phyloP scores from a whole-genome alignment of 192 early-diverging fungal genomes.

The Umbelopsis ramanniana region DNA sequence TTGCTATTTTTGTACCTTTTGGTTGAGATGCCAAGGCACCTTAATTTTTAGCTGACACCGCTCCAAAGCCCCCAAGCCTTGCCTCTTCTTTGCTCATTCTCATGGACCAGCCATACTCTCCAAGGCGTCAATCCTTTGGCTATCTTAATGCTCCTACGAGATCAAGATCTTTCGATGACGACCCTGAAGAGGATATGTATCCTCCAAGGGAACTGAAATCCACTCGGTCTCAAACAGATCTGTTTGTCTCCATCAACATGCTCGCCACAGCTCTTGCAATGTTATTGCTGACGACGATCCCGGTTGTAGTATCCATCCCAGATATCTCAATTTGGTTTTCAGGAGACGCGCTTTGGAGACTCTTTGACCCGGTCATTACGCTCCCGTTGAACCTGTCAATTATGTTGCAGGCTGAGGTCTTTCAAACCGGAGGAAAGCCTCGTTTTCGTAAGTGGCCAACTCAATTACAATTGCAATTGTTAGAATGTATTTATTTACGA shows the following conservation, averaged over 20 bases:
- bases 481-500: neutral
- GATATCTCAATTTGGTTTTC: conserved; percentile 36
- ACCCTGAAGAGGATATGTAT: neutral
- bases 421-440: conserved; percentile 27
- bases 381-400: conserved; percentile 39
- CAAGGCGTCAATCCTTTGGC: neutral
- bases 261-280: conserved; percentile 31
- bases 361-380: conserved; percentile 43
- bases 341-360: conserved; percentile 38
- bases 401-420: conserved; percentile 33
- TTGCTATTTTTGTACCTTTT: too few relatives aligned
- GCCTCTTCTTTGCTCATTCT: neutral
- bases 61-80: neutral
- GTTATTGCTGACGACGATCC: conserved; percentile 34
- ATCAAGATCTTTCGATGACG: conserved; percentile 2
- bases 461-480: neutral
- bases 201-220: neutral
- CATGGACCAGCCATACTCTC: neutral
- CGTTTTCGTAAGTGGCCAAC: conserved; percentile 38
- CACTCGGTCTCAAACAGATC: neutral
- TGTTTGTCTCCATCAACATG: conserved; percentile 1
- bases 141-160: neutral
- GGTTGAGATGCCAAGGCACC: too few relatives aligned
- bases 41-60: too few relatives aligned
- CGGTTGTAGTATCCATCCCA: conserved; percentile 31